Evolutionary conservation across 1,284 basidiomycete genomes (phyloP).

Genomic region (Puccinia polysora): DNA sequence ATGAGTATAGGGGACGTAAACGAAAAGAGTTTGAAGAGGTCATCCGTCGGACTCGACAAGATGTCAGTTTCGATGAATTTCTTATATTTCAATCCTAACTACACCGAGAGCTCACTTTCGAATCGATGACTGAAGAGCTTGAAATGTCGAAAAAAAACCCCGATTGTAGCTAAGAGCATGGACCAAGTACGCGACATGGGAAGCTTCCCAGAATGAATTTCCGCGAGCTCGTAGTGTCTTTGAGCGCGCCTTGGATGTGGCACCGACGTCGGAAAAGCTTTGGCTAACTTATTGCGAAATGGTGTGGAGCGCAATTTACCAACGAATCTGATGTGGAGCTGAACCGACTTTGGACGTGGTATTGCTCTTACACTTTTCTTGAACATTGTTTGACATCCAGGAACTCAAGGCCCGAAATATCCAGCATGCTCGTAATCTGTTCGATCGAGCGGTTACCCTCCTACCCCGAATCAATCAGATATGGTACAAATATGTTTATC

Average conservation of each 20-base stretch:
- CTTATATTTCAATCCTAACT: conserved; percentile 35
- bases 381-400: conserved; percentile 45
- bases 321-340: too few species aligned
- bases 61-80: conserved; percentile 59
- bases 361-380: neutral
- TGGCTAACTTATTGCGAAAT: conserved; percentile 98
- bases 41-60: conserved; percentile 80
- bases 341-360: too few species aligned
- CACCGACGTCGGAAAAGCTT: conserved; percentile 77
- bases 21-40: conserved; percentile 94
- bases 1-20: conserved; percentile 91
- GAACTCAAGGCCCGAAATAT: conserved; percentile 96
- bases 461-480: conserved; percentile 78
- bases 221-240: conserved; percentile 85
- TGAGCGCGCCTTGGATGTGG: conserved; percentile 93
- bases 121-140: conserved; percentile 41
- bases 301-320: conserved; percentile 51
- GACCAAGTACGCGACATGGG: conserved; percentile 63
- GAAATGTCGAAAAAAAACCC: neutral
- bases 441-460: conserved; percentile 90
- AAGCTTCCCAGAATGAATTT: conserved; percentile 96
- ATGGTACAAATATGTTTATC: conserved; percentile 79
- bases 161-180: conserved; percentile 56
- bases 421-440: conserved; percentile 91
- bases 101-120: neutral